Evolutionary conservation across 2,329 filamentous ascomycete genomes (phyloP).

Genomic region (Fusarium continuum): DNA sequence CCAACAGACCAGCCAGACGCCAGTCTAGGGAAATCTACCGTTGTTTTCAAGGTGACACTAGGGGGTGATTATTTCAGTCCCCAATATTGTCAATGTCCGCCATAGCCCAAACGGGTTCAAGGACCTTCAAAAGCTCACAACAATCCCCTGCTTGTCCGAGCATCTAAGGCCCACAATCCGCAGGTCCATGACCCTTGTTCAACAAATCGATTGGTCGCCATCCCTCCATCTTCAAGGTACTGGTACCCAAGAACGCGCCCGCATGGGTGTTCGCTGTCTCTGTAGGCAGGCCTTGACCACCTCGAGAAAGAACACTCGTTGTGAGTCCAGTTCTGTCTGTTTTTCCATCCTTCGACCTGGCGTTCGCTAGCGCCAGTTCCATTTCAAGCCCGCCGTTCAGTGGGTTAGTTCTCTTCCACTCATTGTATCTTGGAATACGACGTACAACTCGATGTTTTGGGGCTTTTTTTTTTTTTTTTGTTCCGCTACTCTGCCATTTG

Average conservation of each 20-base stretch:
- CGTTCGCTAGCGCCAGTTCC: slow-evolving; percentile 38
- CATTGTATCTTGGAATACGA: slow-evolving; percentile 1
- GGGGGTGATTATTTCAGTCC: slow-evolving; percentile 33
- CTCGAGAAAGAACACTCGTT: slow-evolving; percentile 7
- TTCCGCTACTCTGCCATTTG: background rate
- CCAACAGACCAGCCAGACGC: background rate
- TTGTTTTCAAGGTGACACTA: slow-evolving; percentile 34
- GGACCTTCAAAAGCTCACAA: slow-evolving; percentile 37
- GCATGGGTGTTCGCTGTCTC: slow-evolving; percentile 1
- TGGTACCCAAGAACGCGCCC: slow-evolving; percentile 28
- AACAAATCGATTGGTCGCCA: slow-evolving; percentile 39
- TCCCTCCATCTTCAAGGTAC: slow-evolving; percentile 37
- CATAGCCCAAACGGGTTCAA: slow-evolving; percentile 38
- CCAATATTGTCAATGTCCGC: slow-evolving; percentile 33
- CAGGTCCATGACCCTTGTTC: slow-evolving; percentile 40
- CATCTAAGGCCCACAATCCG: slow-evolving; percentile 38
- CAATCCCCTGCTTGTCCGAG: slow-evolving; percentile 39
- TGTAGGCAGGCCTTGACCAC: background rate
- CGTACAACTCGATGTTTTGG: background rate
- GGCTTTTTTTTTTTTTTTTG: background rate
- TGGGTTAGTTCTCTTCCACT: slow-evolving; percentile 23
- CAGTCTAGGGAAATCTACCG: slow-evolving; percentile 32
- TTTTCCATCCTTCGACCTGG: slow-evolving; percentile 42
- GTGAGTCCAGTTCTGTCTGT: slow-evolving; percentile 30
- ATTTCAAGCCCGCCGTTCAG: slow-evolving; percentile 33